A percentile compares a stretch with the other conserved stretches of the same genome.
Evolutionary conservation across 2,329 filamentous ascomycete species (phyloP).

Genomic region (Arthrobotrys sinensis): DNA sequence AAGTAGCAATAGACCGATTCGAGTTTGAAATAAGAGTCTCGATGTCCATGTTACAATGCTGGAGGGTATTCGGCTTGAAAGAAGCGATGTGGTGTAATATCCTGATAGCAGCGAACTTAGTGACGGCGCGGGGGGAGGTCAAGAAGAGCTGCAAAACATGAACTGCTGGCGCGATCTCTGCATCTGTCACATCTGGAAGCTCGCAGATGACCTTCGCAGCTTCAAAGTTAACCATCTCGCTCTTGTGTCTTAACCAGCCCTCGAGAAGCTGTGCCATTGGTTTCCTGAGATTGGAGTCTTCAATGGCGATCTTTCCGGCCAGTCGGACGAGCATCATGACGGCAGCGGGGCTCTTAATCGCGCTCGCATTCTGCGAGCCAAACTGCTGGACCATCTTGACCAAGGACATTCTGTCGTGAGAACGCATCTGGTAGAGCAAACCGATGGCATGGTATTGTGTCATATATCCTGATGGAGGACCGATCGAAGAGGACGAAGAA

Average conservation of each 20-base stretch:
- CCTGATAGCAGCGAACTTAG: constrained; percentile 96
- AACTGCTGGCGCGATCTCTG: constrained; percentile 90
- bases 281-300: constrained; percentile 88
- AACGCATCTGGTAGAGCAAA: constrained; percentile 96
- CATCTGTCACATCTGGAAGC: constrained; percentile 91
- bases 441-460: constrained; percentile 99
- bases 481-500: constrained; percentile 80
- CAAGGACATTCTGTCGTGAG: constrained; percentile 96
- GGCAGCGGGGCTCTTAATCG: constrained; percentile 94
- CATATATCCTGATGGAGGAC: constrained; percentile 96
- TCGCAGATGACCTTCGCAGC: constrained; percentile 98
- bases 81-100: constrained; percentile 97
- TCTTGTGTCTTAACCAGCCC: constrained; percentile 97
- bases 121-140: constrained; percentile 93
- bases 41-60: constrained; percentile 96
- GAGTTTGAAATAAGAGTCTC: constrained; percentile 96
- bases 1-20: constrained; percentile 97
- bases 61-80: constrained; percentile 93
- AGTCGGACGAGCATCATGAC: constrained; percentile 92
- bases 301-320: constrained; percentile 92
- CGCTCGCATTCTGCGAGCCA: constrained; percentile 79
- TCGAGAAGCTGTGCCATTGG: constrained; percentile 98
- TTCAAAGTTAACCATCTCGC: constrained; percentile 99
- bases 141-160: constrained; percentile 97
- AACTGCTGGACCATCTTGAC: constrained; percentile 99